Evolutionary conservation across 306 rosid species (phyloP), one percentile per base, ranked within the genome.

Genomic region (Cucurbita argyrosperma): DNA sequence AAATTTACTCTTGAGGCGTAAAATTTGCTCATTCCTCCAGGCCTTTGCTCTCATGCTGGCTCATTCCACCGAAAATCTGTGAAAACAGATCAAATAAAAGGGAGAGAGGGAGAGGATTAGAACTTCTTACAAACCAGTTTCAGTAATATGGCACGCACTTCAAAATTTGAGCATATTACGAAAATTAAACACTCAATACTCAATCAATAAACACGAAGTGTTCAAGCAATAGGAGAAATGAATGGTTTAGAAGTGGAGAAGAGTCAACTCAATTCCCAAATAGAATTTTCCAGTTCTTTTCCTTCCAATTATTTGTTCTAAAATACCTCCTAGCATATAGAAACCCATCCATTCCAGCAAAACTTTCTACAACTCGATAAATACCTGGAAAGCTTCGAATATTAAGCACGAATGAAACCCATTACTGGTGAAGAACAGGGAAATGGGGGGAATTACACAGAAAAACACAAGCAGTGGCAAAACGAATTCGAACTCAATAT

Each of bases 1-100:
- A 58, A 90, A 54, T 77, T 67, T 85, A 46, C 62, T 85, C 78
- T 75, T 72, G 74, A 82, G 63, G 19, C 82, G 77, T 75, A 74
- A 71, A 73, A 76, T 49, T 60, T 74, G 67, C 79, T 83, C 81
- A 18, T 57, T 80, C 76, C 79, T 82, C 86, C 86, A 84, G 72
- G 79, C 55, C 80, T 84, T 86, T 66, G 76, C 79, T 85, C 84
- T 88, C 96, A 90, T 88, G 35, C 77, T 81, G 74, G 71, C 72
- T 83, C 85, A 85, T 84, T 74, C 81, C 87, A 78, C 66, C 82
- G 71, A 76, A 45, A 71, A 69, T 78, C 72, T 74, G 78, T 88
- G 74, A 76, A 77, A 77, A 73, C 70, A 78, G 73, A 84, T 71
- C 37, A 18, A 6, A 59, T 59, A 40, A 21, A 58, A 55, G 63